Base-by-base conservation (phyloP, 345 rosid species). In the Salix arbutifolia region DNA sequence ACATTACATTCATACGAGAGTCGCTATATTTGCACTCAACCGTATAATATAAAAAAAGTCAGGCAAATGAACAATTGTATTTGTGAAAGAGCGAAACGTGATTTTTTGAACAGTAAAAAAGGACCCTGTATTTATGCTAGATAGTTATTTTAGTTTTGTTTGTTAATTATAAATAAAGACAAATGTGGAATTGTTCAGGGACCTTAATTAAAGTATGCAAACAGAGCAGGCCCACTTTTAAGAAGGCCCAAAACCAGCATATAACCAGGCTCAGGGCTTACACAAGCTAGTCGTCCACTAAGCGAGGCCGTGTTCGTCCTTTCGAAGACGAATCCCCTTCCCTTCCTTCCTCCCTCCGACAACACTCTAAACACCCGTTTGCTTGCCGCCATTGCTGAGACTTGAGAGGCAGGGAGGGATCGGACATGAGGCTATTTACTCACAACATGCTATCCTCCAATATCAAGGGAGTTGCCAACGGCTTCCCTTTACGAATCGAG, bases 391-490 rank as follows among this genome's bases (percentile, higher is more conserved):
- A 56, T 3, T n/a, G 62, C 10, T 56, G 26, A 58, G 62, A 10
- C 28, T 58, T n/a, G 37, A 71, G 62, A 17, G 74, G 17, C 35
- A 23, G 30, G 11, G 76, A 60, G 46, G 16, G 23, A 46, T 23
- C 68, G 25, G 46, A 12, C 52, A 93, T 92, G 99, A 91, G 91
- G 87, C 85, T 92, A 6, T 81, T 91, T 50, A 89, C 97, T 40
- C 98, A 94, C 91, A 94, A 94, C 88, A 91, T 92, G 94, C 87
- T 92, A 26, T 87, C 97, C 1, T 96, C 91, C 74, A 92, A 91
- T 87, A 87, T 96, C 79, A 93, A 92, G 82, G 99, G 98, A 52
- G 99, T 93, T 16, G 4, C 83, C 11, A 91, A 89, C 25, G 97
- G 97, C 19, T 96, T 93, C 70, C 98, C 98, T 13, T 91, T 96